Conservation (phyloP, 2,329 filamentous ascomycete genomes). For the Lachnellula subtilissima region DNA sequence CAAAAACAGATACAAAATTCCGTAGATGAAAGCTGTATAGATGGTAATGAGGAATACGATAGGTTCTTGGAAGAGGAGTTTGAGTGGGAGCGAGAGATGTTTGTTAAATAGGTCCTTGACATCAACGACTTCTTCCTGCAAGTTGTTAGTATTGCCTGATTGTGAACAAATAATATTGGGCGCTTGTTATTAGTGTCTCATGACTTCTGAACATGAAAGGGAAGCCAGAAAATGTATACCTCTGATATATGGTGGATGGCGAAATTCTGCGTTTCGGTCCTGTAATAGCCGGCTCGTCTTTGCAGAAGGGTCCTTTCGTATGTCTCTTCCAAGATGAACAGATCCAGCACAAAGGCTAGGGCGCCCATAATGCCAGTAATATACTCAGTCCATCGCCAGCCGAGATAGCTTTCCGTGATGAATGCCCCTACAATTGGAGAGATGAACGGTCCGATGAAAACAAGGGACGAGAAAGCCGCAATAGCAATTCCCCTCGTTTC, state of each 20-base stretch:
- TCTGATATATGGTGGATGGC: constrained; percentile 30
- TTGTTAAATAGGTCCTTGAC: constrained; percentile 32
- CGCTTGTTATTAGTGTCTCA: too few relatives aligned
- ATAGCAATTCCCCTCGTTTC: constrained; percentile 59
- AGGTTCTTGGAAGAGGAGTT: constrained; percentile 58
- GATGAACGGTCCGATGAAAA: constrained; percentile 33
- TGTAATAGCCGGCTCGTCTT: constrained; percentile 41
- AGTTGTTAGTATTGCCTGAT: too few relatives aligned
- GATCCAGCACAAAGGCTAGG: constrained; percentile 36
- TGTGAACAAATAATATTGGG: too few relatives aligned
- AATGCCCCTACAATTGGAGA: constrained; percentile 31
- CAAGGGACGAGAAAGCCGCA: constrained; percentile 52
- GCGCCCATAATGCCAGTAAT: constrained; percentile 46
- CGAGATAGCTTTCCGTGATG: constrained; percentile 42
- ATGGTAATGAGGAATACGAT: constrained; percentile 53
- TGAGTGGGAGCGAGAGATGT: constrained; percentile 37
- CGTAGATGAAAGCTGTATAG: constrained; percentile 48
- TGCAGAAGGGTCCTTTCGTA: constrained; percentile 44
- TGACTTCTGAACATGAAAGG: too few relatives aligned
- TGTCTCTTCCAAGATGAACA: constrained; percentile 46
- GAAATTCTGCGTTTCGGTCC: constrained; percentile 35
- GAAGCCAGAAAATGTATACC: background rate
- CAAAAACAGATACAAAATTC: constrained; percentile 49
- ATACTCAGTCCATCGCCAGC: constrained; percentile 56
- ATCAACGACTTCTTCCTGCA: constrained; percentile 34